Base-by-base conservation (phyloP, 129 eudicot genomes). In the Flaveria bidentis region DNA sequence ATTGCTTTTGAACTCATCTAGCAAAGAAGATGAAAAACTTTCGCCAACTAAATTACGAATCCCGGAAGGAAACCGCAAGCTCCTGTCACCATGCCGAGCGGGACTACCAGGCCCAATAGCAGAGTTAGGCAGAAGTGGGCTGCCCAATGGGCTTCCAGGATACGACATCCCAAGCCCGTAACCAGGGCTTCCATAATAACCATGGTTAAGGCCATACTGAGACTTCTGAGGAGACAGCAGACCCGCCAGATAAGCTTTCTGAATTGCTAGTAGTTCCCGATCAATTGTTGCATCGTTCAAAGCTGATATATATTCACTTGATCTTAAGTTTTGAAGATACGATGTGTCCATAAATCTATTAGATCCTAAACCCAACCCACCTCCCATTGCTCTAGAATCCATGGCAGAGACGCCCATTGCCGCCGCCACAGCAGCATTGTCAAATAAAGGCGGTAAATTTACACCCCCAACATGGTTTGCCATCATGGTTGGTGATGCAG, bases 1-100 rank as follows among this genome's bases (percentile, higher is more conserved):
- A 67, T 93, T 93, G 82, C 91, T 89, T 86, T 95, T 95, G 58
- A 95, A 95, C 85, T 95, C 97, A 20, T 95, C 97, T 13, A 95
- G 85, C 66, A 95, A 80, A 39, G 99, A 86, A 17, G 97, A 87
- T 9, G 89, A 84, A 81, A 87, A 91, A 71, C 75, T 84, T 69
- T 73, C 88, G 49, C 89, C 84, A n/a, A 77, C 83, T 42, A 89
- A 76, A 78, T 85, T 91, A 76, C 97, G 83, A 73, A 89, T 80
- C 81, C 93, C 96, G 23, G 92, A 85, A 78, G 87, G 81, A 80
- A 82, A 87, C 58, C 88, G 85, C 82, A 90, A 77, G 69, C 84
- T 88, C 63, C 88, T 56, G 53, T 93, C 98, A 47, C 87, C 89
- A 51, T 87, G 91, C 78, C 98, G 83, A 52, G 86, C 56, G n/a